Conservation (phyloP, 1,139 yeast species). For the Blastobotrys aristatus region DNA sequence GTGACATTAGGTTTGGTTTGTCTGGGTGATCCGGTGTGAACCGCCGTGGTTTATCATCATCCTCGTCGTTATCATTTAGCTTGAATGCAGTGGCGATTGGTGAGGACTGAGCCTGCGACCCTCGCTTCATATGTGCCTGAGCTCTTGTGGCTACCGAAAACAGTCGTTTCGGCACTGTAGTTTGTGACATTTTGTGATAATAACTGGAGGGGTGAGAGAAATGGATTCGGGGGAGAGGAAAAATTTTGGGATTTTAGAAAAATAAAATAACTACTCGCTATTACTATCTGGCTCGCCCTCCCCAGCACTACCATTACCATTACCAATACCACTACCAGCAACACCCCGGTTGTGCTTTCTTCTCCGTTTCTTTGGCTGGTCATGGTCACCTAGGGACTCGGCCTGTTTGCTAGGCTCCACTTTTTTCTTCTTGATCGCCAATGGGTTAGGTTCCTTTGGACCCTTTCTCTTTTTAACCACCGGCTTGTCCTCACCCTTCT, state of each 20-base stretch:
- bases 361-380: conserved; percentile 9
- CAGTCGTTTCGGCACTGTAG: not conserved
- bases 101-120: conserved; percentile 3
- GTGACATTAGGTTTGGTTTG: conserved; percentile 30
- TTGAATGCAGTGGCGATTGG: conserved; percentile 33
- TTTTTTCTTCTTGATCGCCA: conserved; percentile 61
- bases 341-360: conserved; percentile 13
- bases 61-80: conserved; percentile 31
- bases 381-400: not conserved
- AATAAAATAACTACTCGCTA: too few species aligned
- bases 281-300: too few species aligned
- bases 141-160: conserved; percentile 2
- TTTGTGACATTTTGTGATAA: too few species aligned
- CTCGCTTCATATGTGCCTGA: conserved; percentile 9
- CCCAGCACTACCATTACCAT: not conserved
- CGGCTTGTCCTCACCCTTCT: conserved; percentile 22
- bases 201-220: too few species aligned
- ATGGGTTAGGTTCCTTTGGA: conserved; percentile 75
- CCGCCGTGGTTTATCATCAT: conserved; percentile 17
- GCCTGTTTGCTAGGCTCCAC: conserved; percentile 3
- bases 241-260: not conserved
- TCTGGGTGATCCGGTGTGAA: conserved; percentile 25
- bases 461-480: conserved; percentile 53
- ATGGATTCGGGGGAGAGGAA: not conserved
- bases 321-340: not conserved